Percentiles rank a stretch among this genome's conserved stretches.
Conservation (phyloP, 2,329 filamentous ascomycete genomes). For the Bertia moriformis region DNA sequence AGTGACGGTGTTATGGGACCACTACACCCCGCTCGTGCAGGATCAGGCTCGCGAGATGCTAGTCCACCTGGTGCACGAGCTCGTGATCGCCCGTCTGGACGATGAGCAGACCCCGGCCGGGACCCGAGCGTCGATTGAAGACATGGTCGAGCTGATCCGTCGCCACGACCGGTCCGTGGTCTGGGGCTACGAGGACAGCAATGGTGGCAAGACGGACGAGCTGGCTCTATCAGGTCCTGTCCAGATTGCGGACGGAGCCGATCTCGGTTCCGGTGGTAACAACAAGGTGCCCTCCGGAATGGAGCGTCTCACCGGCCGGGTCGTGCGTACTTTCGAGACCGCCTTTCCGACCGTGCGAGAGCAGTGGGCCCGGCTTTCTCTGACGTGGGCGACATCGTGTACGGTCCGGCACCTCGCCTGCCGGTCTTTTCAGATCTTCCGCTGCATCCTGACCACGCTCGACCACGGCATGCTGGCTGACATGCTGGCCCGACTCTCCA, state of each 20-base stretch:
- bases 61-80: conserved; percentile 88
- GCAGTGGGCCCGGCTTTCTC: conserved; percentile 75
- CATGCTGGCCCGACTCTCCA: conserved; percentile 87
- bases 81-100: conserved; percentile 70
- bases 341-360: conserved; percentile 78
- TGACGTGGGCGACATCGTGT: conserved; percentile 94
- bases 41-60: conserved; percentile 96
- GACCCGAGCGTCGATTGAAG: conserved; percentile 65
- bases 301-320: conserved; percentile 67
- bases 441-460: conserved; percentile 78
- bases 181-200: conserved; percentile 90
- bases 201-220: too few relatives aligned
- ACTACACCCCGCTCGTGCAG: conserved; percentile 87
- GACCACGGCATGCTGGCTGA: conserved; percentile 92
- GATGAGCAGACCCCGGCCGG: conserved; percentile 44
- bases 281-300: conserved; percentile 78
- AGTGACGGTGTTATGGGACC: conserved; percentile 89
- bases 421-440: conserved; percentile 91
- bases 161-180: conserved; percentile 71
- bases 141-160: conserved; percentile 74
- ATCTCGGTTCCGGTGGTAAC: conserved; percentile 54
- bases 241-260: too few relatives aligned
- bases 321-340: conserved; percentile 72
- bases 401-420: conserved; percentile 89
- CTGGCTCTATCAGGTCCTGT: too few relatives aligned